Percentiles rank a stretch among this genome's conserved stretches.
Evolutionary conservation across 164 flowering plant genomes (phyloP).

Genomic region (Nelumbo lutea): DNA sequence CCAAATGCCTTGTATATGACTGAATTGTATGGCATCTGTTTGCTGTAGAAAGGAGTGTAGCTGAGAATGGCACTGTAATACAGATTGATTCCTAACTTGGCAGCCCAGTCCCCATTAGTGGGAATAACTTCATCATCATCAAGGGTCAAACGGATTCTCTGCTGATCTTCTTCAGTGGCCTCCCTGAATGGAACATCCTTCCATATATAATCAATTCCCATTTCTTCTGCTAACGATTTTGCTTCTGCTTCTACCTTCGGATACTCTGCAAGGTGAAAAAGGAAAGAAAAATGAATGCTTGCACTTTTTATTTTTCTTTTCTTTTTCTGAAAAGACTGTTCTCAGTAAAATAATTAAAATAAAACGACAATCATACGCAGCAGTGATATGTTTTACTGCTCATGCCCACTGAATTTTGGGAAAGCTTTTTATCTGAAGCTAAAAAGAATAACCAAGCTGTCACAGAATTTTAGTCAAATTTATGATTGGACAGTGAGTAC

Average conservation of each 20-base stretch:
- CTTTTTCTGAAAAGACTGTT: no score
- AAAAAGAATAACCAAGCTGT: no score
- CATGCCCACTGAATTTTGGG: background rate
- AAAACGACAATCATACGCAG: background rate
- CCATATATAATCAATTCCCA: slow-evolving; percentile 58
- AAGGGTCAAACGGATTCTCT: slow-evolving; percentile 53
- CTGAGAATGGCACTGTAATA: slow-evolving; percentile 80
- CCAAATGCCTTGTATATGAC: slow-evolving; percentile 85
- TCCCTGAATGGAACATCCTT: slow-evolving; percentile 51
- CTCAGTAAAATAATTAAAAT: background rate
- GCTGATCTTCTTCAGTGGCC: slow-evolving; percentile 59
- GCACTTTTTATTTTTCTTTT: no score
- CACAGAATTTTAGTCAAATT: no score
- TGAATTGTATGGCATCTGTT: slow-evolving; percentile 93
- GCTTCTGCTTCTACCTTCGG: slow-evolving; percentile 76
- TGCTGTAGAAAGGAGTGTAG: slow-evolving; percentile 82
- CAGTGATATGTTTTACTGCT: background rate
- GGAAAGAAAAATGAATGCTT: no score
- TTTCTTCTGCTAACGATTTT: slow-evolving; percentile 61
- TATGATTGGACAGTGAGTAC: no score
- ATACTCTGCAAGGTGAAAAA: slow-evolving; percentile 53
- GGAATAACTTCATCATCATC: slow-evolving; percentile 67
- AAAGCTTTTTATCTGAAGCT: no score
- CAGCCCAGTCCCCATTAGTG: slow-evolving; percentile 92
- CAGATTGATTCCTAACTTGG: slow-evolving; percentile 86